Conservation (phyloP, 139 green algal genomes). For the Astrephomene gubernaculifera region DNA sequence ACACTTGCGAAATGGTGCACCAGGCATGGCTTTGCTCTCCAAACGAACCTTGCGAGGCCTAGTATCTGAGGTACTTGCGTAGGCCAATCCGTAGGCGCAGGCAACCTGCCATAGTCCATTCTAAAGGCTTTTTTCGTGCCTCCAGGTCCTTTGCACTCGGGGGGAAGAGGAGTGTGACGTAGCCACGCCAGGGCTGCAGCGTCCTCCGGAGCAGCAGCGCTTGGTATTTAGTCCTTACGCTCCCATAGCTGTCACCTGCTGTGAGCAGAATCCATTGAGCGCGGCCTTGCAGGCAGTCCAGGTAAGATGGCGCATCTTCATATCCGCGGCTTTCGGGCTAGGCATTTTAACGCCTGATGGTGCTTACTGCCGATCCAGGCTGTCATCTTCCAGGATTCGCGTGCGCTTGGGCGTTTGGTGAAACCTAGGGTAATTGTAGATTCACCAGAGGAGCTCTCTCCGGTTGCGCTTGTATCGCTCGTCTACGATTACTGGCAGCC, state of each 20-base stretch:
- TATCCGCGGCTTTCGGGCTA: background rate
- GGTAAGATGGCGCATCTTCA: background rate
- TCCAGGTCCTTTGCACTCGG: slow-evolving; percentile 3
- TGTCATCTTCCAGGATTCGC: slow-evolving; percentile 18
- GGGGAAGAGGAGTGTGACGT: slow-evolving; percentile 11
- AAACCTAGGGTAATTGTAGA: slow-evolving; percentile 6
- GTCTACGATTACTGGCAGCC: slow-evolving; percentile 40
- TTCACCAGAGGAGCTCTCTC: background rate
- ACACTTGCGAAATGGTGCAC: background rate
- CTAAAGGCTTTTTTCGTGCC: background rate
- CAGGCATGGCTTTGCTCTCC: slow-evolving; percentile 10
- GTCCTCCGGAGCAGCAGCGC: background rate
- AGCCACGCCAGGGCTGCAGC: too few species aligned
- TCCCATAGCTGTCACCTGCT: background rate
- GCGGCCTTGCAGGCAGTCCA: background rate
- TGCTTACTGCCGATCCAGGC: background rate
- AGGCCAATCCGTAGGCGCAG: background rate
- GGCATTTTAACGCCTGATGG: background rate
- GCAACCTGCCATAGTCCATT: too few species aligned
- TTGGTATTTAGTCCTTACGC: slow-evolving; percentile 6
- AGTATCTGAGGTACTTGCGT: background rate
- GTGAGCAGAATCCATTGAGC: background rate
- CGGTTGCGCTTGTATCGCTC: slow-evolving; percentile 3
- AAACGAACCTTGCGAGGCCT: background rate
- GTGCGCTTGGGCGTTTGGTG: slow-evolving; percentile 5